These are phyloP conservation scores for Aegilops bicornis DNA, from an alignment of 176 grass and related monocot genomes.

Conservation along the genomic window DNA sequence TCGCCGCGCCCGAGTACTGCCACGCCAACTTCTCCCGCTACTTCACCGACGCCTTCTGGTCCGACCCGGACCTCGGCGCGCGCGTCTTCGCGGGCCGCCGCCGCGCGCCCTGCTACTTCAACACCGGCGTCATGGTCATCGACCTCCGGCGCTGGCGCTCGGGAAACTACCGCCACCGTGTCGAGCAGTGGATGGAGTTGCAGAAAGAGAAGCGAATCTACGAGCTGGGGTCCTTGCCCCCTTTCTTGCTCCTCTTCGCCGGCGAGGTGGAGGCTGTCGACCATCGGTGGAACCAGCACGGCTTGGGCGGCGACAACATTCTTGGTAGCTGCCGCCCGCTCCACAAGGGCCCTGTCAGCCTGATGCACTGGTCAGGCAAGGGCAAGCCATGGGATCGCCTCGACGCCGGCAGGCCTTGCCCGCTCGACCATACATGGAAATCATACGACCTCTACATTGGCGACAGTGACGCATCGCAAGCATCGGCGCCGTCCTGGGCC, in stretches of 20 bases:
- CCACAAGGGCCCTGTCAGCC: slow-evolving; percentile 77
- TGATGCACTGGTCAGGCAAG: slow-evolving; percentile 95
- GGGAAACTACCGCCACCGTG: slow-evolving; percentile 62
- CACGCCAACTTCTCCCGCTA: slow-evolving; percentile 69
- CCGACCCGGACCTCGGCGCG: slow-evolving; percentile 41
- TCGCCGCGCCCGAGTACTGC: slow-evolving; percentile 71
- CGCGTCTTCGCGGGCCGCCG: slow-evolving; percentile 41
- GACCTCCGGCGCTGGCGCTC: slow-evolving; percentile 70
- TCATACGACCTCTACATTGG: slow-evolving; percentile 72
- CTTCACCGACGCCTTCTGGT: slow-evolving; percentile 71
- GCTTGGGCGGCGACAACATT: slow-evolving; percentile 88
- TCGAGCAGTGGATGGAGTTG: slow-evolving; percentile 80
- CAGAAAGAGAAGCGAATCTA: slow-evolving; percentile 81
- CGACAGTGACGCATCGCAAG: neutral
- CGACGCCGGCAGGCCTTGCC: slow-evolving; percentile 67
- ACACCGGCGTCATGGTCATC: slow-evolving; percentile 75
- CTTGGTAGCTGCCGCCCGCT: slow-evolving; percentile 76
- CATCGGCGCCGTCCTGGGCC: slow-evolving; percentile 30
- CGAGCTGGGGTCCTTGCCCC: slow-evolving; percentile 79
- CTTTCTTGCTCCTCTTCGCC: slow-evolving; percentile 83
- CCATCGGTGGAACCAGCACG: slow-evolving; percentile 95
- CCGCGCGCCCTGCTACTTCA: slow-evolving; percentile 67
- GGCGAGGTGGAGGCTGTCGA: slow-evolving; percentile 85
- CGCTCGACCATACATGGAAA: slow-evolving; percentile 70
- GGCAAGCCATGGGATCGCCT: slow-evolving; percentile 89